Evolutionary conservation across 805 yeast species (phyloP).

Genomic region (Kluyveromyces nonfermentans): DNA sequence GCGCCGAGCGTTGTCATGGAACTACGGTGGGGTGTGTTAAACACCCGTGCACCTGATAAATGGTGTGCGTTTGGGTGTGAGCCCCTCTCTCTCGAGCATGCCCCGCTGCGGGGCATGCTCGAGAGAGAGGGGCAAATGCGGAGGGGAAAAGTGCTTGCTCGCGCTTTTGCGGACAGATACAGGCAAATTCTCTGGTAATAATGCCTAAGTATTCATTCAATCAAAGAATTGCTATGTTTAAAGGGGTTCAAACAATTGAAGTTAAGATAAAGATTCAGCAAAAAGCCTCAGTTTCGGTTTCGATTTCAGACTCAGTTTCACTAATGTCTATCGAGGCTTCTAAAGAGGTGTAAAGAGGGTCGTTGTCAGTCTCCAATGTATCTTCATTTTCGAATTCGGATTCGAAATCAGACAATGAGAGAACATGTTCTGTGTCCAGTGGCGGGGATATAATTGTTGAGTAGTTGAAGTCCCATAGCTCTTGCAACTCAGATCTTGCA

Average conservation of each 20-base stretch:
- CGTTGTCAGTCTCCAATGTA: conserved; percentile 20
- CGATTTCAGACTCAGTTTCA: conserved; percentile 9
- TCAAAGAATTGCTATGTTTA: no score
- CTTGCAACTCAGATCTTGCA: conserved; percentile 34
- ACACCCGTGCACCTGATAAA: no score
- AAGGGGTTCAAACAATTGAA: no score
- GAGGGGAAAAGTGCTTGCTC: no score
- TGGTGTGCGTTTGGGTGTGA: neutral
- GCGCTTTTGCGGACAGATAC: no score
- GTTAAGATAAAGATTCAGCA: no score
- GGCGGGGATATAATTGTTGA: conserved; percentile 6
- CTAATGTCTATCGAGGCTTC: conserved; percentile 9
- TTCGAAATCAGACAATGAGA: conserved; percentile 9
- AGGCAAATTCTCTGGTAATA: no score
- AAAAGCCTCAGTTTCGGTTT: no score
- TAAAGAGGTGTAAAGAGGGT: conserved; percentile 9
- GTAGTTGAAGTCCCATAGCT: conserved; percentile 33
- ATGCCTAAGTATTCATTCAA: no score
- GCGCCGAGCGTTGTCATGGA: no score
- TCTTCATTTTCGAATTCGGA: conserved; percentile 15
- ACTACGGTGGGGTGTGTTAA: no score
- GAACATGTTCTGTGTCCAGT: neutral
- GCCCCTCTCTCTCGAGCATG: conserved; percentile 4
- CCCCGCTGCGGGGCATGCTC: neutral
- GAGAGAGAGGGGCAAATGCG: neutral